A percentile compares a stretch with the other conserved stretches of the same genome.
Conservation (phyloP, 345 rosid genomes). For the Carallia brachiata region DNA sequence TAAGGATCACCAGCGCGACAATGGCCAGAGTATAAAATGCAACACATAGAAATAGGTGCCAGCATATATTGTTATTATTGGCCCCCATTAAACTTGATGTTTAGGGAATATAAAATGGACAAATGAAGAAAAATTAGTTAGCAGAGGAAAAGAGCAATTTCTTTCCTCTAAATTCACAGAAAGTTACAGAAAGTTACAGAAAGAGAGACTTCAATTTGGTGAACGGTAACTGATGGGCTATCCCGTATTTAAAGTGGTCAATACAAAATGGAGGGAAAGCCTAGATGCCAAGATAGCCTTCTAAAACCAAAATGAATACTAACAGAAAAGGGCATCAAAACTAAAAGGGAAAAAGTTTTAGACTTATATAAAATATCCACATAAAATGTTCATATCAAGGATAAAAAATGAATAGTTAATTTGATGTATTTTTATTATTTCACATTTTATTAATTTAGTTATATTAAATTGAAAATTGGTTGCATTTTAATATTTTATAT, state of each 20-base stretch:
- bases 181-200: slow-evolving; percentile 9
- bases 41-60: slow-evolving; percentile 7
- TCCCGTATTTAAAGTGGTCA: slow-evolving; percentile 15
- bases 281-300: background rate
- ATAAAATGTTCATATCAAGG: no score
- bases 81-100: background rate
- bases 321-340: background rate
- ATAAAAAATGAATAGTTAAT: no score
- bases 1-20: slow-evolving; percentile 62
- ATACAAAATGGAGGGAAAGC: background rate
- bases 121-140: background rate
- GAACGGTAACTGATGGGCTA: slow-evolving; percentile 19
- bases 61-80: background rate
- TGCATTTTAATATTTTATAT: no score
- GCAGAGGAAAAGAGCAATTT: background rate
- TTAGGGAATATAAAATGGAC: background rate
- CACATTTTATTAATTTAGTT: no score
- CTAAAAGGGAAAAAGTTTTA: no score
- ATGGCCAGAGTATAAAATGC: background rate
- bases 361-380: no score
- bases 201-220: background rate
- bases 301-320: background rate
- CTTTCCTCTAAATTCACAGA: background rate
- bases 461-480: no score
- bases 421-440: no score